Percentiles rank a stretch among this genome's conserved stretches.
phyloP scores from a whole-genome alignment of 768 basidiomycete genomes.

The Candolleomyces eurysporus region DNA sequence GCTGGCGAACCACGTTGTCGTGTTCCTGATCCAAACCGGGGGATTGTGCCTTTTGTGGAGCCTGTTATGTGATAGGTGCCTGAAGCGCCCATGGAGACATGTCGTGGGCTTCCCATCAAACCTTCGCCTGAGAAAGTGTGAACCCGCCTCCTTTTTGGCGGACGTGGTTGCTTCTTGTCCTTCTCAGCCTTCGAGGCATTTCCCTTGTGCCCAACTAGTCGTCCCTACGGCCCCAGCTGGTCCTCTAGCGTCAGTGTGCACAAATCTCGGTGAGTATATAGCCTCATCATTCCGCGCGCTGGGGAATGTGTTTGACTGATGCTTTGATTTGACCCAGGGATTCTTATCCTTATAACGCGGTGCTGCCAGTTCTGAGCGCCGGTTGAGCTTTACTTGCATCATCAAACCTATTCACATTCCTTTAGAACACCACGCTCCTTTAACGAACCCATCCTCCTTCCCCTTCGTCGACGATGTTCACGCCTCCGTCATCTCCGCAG shows the following conservation, averaged over 20 bases:
- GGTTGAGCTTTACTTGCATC: not conserved
- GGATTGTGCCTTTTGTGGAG: too few species aligned
- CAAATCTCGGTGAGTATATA: too few species aligned
- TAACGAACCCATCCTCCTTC: slow-evolving; percentile 4
- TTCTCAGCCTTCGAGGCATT: not conserved
- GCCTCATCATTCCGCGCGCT: too few species aligned
- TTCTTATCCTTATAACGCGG: too few species aligned
- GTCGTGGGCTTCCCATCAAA: not conserved
- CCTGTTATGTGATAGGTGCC: not conserved
- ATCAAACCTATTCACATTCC: slow-evolving; percentile 17
- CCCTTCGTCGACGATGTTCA: slow-evolving; percentile 25
- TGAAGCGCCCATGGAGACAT: not conserved
- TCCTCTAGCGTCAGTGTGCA: too few species aligned
- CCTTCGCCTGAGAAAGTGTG: not conserved
- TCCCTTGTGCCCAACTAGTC: not conserved
- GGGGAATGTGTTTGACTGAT: too few species aligned
- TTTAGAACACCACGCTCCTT: slow-evolving; percentile 22
- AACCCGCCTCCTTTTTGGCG: not conserved
- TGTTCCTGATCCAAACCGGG: too few species aligned
- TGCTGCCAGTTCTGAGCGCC: too few species aligned
- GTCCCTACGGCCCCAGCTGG: too few species aligned
- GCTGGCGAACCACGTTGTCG: too few species aligned
- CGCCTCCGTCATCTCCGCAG: slow-evolving; percentile 33
- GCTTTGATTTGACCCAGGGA: too few species aligned
- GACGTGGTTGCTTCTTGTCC: too few species aligned